A percentile compares a stretch with the other conserved stretches of the same genome.
Evolutionary conservation across 345 rosid species (phyloP).

Genomic region (Garcia nutans): DNA sequence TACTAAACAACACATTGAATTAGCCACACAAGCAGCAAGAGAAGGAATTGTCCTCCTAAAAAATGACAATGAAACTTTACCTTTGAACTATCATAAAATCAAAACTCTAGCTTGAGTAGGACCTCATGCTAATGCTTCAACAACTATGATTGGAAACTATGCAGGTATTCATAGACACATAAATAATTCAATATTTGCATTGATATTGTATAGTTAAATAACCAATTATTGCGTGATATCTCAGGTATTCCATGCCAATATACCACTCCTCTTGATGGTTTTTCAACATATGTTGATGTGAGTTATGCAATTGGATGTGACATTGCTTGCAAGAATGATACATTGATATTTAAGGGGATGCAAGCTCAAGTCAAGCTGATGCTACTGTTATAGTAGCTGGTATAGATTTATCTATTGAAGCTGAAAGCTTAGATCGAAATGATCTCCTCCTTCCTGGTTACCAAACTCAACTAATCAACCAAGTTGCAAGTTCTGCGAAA

Average conservation of each 20-base stretch:
- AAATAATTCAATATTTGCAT: neutral
- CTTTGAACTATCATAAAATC: constrained; percentile 19
- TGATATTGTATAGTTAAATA: neutral
- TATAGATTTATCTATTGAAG: constrained; percentile 46
- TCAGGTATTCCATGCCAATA: constrained; percentile 50
- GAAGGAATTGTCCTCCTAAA: constrained; percentile 59
- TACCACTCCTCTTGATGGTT: constrained; percentile 46
- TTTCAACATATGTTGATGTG: constrained; percentile 31
- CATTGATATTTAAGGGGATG: constrained; percentile 32
- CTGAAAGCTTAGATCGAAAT: constrained; percentile 50
- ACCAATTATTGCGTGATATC: neutral
- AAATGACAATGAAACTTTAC: constrained; percentile 36
- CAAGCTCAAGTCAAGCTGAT: constrained; percentile 38
- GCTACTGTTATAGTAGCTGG: constrained; percentile 52
- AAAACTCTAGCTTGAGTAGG: constrained; percentile 47
- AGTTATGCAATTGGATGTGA: constrained; percentile 47
- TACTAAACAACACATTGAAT: constrained; percentile 30
- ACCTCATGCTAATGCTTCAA: constrained; percentile 55
- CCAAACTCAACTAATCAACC: constrained; percentile 47
- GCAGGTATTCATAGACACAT: constrained; percentile 32
- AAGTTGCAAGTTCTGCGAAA: constrained; percentile 41
- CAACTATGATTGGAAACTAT: constrained; percentile 56
- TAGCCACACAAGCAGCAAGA: constrained; percentile 56
- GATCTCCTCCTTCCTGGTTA: constrained; percentile 56
- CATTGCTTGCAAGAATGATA: constrained; percentile 40